phyloP scores from a whole-genome alignment of 805 yeast genomes.

The Blastobotrys mokoenaii region DNA sequence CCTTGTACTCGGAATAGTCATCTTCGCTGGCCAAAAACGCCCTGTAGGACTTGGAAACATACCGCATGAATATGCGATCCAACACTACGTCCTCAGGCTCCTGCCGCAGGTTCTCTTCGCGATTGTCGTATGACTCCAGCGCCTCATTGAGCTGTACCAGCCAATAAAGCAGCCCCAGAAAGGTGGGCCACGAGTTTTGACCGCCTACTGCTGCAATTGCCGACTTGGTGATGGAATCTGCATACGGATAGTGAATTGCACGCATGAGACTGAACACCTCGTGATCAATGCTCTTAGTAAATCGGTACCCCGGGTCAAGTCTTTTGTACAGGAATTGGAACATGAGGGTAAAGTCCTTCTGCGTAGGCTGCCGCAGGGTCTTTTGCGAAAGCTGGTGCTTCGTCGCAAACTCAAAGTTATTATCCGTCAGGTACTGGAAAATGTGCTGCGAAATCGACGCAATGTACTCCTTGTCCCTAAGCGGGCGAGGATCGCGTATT shows the following conservation, averaged over 20 bases:
- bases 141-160: constrained; percentile 48
- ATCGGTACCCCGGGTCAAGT: constrained; percentile 71
- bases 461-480: constrained; percentile 66
- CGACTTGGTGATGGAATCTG: constrained; percentile 72
- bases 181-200: constrained; percentile 67
- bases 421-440: constrained; percentile 49
- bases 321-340: constrained; percentile 73
- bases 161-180: constrained; percentile 81
- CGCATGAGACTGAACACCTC: constrained; percentile 66
- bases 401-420: constrained; percentile 68
- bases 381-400: constrained; percentile 59
- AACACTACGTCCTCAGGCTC: constrained; percentile 36
- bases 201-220: constrained; percentile 91
- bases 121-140: constrained; percentile 33
- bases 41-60: constrained; percentile 58
- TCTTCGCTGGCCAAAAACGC: constrained; percentile 58
- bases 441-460: constrained; percentile 57
- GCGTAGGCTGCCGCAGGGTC: constrained; percentile 71
- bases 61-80: constrained; percentile 47
- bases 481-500: constrained; percentile 59
- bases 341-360: constrained; percentile 69
- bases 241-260: constrained; percentile 65
- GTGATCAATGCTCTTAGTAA: constrained; percentile 58
- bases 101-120: constrained; percentile 23
- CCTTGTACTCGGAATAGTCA: constrained; percentile 46